Conservation (phyloP, 2,329 filamentous ascomycete species). For the Arthroderma sp. region DNA sequence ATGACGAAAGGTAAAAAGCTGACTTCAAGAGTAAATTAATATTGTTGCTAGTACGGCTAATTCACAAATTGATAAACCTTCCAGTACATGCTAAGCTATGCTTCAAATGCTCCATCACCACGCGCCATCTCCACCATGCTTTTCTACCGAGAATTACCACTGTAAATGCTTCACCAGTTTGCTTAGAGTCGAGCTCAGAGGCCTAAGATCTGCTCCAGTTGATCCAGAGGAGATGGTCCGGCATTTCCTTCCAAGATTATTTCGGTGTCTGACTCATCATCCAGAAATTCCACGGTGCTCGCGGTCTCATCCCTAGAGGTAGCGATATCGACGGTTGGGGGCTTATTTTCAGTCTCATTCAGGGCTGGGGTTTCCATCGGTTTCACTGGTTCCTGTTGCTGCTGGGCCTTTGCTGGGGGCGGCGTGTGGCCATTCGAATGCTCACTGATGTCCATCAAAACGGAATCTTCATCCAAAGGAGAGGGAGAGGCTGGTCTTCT, state of each 20-base stretch:
- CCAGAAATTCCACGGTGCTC: neutral
- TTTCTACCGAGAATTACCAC: too few relatives aligned
- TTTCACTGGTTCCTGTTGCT: too few relatives aligned
- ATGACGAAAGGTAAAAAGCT: too few relatives aligned
- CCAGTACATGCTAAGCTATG: too few relatives aligned
- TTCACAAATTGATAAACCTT: too few relatives aligned
- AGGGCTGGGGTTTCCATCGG: neutral
- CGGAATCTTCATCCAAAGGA: neutral
- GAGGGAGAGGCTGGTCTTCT: neutral
- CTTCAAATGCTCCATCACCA: too few relatives aligned
- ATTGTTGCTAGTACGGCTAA: too few relatives aligned
- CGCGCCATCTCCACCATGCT: too few relatives aligned
- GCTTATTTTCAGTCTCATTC: neutral
- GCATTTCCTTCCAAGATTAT: conserved; percentile 8
- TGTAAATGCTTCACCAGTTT: too few relatives aligned
- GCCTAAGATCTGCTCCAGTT: conserved; percentile 7
- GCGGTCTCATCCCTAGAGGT: neutral
- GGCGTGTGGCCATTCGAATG: neutral
- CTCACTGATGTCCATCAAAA: conserved; percentile 4
- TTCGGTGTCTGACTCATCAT: neutral
- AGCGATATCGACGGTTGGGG: neutral
- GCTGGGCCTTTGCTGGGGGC: neutral
- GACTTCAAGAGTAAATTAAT: too few relatives aligned
- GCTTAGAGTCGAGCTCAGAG: neutral
- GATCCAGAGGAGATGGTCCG: conserved; percentile 7